Evolutionary conservation across 768 basidiomycete genomes (phyloP), one percentile per base, ranked within the genome.

Genomic region (Tricholoma hemisulphureum): DNA sequence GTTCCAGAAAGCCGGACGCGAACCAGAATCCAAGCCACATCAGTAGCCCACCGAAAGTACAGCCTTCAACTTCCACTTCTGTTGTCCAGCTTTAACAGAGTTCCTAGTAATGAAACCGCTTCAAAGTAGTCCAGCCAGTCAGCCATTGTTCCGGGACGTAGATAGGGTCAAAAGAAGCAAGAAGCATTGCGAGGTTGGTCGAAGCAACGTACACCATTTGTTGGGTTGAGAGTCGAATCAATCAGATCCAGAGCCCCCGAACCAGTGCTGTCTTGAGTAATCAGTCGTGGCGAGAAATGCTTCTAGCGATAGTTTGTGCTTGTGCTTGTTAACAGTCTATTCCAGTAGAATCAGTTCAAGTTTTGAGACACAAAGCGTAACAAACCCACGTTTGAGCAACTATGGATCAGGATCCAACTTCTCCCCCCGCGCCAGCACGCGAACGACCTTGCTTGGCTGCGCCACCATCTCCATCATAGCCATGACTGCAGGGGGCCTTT

Each of bases 341-440:
- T 1, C 24, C 7, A n/a, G 16, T 3, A n/a, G 18, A 18, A 28
- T 29, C n/a, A 49, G 26, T n/a, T 29, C 8, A 28, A 28, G 13
- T 49, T 9, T 28, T 9, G 14, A 49, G 9, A 16, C 3, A 29
- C 13, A 14, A 14, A n/a, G 18, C 18, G 16, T 8, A 9, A 29
- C 26, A 14, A 4, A 29, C 26, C 28, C n/a, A 49, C 46, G 16
- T 29, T 28, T 29, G n/a, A 28, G n/a, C 41, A 23, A 13, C 11
- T 23, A 72, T 45, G 69, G 58, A 58, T 67, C 71, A 6, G 77
- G 75, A 41, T 93, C 90, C 53, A 93, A 72, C 71, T 92, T 91
- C 79, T 93, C 91, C 29, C 91, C 91, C 11, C 91, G 83, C 1
- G 91, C 89, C 58, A 93, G 82, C 26, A 93, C 87, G 23, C 90